Evolutionary conservation across 1,284 basidiomycete genomes (phyloP), one percentile per base, ranked within the genome.

Genomic region (Trichosporon sp.): DNA sequence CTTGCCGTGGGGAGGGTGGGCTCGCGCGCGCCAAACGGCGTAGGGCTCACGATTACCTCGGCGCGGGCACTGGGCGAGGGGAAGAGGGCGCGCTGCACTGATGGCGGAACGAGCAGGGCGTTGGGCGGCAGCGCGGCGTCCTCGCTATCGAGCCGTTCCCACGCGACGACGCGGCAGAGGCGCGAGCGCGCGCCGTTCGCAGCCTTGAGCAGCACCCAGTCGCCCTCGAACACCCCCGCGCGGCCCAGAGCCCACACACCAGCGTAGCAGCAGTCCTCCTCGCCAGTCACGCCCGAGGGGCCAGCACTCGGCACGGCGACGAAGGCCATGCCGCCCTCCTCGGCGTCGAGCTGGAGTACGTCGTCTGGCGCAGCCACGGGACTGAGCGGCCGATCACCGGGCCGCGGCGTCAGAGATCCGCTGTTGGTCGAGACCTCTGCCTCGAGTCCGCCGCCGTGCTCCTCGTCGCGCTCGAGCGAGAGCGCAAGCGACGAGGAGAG

Each of bases 191-290:
- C 60, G 16, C 65, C 70, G 23, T 68, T 64, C 14, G 36, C 61
- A 9, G 65, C 66, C 34, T 68, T 33, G 37, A 71, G 63, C 74
- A 88, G 70, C 72, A 91, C 92, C 93, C 93, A 95, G 76, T 96
- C 92, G 33, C 91, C 90, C 69, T 88, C 87, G 68, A 95, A 86
- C 4, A 91, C 80, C 0, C 92, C 93, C 29, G 92, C 80, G 57
- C 84, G 83, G 11, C 86, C 87, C 16, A 97, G 82, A 60, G 90
- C 88, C 19, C 82, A 75, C 2, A 78, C 73, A 10, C 72, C 73
- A 4, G 80, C 68, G 73, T 76, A 80, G 61, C 71, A 76, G 10
- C 75, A 67, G 36, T 68, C 57, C 25, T 65, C 61, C 37, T 67
- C 69, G 25, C 60, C 63, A 4, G 58, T 58, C 46, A 60, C 33